Percentiles rank a stretch among this genome's conserved stretches.
Conservation (phyloP, 2,329 filamentous ascomycete genomes). For the Fusarium compactum region DNA sequence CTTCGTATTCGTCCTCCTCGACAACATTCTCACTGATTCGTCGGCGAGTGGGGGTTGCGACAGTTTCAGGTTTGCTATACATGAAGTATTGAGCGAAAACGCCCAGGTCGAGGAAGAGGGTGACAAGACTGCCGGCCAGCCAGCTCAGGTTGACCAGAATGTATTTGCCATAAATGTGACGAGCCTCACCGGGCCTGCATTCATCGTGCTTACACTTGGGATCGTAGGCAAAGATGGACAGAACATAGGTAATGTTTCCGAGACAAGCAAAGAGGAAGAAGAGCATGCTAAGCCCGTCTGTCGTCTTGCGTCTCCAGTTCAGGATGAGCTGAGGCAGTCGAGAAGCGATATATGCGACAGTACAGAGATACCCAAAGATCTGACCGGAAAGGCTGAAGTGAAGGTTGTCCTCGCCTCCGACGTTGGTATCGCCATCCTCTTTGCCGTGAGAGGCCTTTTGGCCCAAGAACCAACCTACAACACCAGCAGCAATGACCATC, state of each 20-base stretch:
- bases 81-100: conserved; percentile 95
- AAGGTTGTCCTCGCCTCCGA: conserved; percentile 63
- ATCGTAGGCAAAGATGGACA: conserved; percentile 91
- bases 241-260: conserved; percentile 92
- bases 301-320: conserved; percentile 92
- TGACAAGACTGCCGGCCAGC: conserved; percentile 90
- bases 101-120: conserved; percentile 82
- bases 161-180: conserved; percentile 79
- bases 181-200: conserved; percentile 75
- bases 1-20: conserved; percentile 48
- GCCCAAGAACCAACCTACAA: conserved; percentile 85
- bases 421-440: conserved; percentile 55
- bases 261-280: conserved; percentile 98
- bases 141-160: conserved; percentile 92
- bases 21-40: conserved; percentile 24
- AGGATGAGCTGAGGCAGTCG: conserved; percentile 90
- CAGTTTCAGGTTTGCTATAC: conserved; percentile 69
- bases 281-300: conserved; percentile 90
- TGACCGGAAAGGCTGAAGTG: conserved; percentile 84
- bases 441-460: conserved; percentile 53
- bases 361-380: conserved; percentile 93
- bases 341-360: conserved; percentile 87
- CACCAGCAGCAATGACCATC: conserved; percentile 85
- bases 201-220: conserved; percentile 69
- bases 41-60: conserved; percentile 19